Conservation (phyloP, 306 rosid genomes). For the Sphenostylis stenocarpa region DNA sequence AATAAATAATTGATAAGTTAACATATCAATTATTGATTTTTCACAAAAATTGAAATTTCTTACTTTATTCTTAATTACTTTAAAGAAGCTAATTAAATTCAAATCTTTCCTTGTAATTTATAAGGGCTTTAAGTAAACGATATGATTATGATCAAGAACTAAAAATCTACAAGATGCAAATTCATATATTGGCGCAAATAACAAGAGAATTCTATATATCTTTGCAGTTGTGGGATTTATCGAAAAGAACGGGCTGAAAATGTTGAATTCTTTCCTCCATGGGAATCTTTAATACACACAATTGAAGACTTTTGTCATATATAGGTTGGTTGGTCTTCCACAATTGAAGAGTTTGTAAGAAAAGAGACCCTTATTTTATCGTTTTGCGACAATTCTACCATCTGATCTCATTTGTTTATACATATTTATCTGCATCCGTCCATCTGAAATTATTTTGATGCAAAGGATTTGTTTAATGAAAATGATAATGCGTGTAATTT, state of each 20-base stretch:
- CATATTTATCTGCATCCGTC: constrained; percentile 5
- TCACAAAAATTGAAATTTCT: neutral
- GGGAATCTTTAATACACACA: neutral
- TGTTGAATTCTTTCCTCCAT: constrained; percentile 23
- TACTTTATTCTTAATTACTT: too few species aligned
- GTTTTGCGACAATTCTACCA: constrained; percentile 38
- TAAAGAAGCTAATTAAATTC: neutral
- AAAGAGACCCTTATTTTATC: constrained; percentile 56
- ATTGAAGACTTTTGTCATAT: constrained; percentile 9
- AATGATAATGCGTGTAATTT: neutral
- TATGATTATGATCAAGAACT: neutral
- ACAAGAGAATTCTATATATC: neutral
- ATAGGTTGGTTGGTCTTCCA: constrained; percentile 33
- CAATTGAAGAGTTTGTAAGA: constrained; percentile 24
- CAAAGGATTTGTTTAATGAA: neutral
- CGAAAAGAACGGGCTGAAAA: constrained; percentile 18
- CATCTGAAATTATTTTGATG: neutral
- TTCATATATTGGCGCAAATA: neutral
- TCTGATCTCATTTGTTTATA: constrained; percentile 22
- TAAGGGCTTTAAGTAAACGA: neutral
- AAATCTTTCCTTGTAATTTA: neutral
- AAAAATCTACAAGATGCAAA: neutral
- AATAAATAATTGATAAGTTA: neutral
- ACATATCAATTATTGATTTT: neutral
- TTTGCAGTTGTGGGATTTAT: too few species aligned